A percentile compares a stretch with the other conserved stretches of the same genome.
phyloP scores from a whole-genome alignment of 2,329 filamentous ascomycete species.

The Calonectria pseudoreteaudii region DNA sequence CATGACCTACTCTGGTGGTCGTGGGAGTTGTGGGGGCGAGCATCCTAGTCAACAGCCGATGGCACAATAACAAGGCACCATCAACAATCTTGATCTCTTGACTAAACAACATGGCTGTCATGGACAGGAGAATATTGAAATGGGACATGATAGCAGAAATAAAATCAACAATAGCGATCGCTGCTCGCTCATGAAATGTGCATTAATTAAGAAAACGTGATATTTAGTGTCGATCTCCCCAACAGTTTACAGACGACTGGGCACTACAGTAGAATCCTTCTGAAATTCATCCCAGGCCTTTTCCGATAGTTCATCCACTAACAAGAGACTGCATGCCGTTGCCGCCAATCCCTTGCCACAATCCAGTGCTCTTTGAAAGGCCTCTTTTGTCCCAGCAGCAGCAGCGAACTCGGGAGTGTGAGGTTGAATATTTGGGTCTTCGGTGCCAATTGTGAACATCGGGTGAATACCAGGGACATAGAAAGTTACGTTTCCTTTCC shows the following conservation, averaged over 20 bases:
- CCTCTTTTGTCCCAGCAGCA: conserved; percentile 30
- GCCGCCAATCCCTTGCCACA: conserved; percentile 37
- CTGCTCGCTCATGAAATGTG: neutral
- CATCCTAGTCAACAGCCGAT: neutral
- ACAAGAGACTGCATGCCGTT: conserved; percentile 30
- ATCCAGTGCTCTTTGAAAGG: conserved; percentile 30
- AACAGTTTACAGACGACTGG: conserved; percentile 29
- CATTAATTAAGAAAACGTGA: neutral
- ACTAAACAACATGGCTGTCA: neutral
- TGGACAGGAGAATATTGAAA: neutral
- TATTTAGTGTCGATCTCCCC: neutral
- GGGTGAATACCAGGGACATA: conserved; percentile 37
- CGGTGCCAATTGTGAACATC: conserved; percentile 36
- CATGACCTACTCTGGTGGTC: neutral
- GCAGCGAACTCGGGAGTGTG: conserved; percentile 34
- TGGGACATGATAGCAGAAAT: neutral
- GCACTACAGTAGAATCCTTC: conserved; percentile 19
- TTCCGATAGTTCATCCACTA: conserved; percentile 3
- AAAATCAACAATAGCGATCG: too few relatives aligned
- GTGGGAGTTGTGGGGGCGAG: neutral
- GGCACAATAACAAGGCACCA: neutral
- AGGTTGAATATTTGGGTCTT: conserved; percentile 32
- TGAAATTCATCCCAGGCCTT: conserved; percentile 31
- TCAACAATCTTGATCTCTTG: neutral
- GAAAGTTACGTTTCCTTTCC: conserved; percentile 38